phyloP scores from a whole-genome alignment of 108 stramenopile genomes.

The Epithemia pelagica region DNA sequence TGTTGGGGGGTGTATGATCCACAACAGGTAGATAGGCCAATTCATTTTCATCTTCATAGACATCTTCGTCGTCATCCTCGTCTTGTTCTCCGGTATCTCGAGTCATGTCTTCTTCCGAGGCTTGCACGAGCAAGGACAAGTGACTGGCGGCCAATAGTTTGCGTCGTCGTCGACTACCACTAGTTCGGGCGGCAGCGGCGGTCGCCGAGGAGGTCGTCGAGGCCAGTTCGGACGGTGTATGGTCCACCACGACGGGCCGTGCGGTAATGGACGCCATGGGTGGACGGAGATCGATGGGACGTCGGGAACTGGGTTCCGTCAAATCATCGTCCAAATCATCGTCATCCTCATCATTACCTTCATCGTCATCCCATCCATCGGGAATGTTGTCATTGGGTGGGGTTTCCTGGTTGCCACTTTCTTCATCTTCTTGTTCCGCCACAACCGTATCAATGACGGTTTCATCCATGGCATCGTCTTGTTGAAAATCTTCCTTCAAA shows the following conservation, averaged over 20 bases:
- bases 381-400: neutral
- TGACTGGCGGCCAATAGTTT: neutral
- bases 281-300: neutral
- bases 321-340: conserved; percentile 1
- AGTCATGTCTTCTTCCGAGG: conserved; percentile 7
- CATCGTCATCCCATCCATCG: conserved; percentile 12
- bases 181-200: neutral
- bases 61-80: conserved; percentile 15
- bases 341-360: conserved; percentile 6
- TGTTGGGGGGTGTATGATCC: conserved; percentile 24
- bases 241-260: conserved; percentile 5
- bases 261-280: neutral
- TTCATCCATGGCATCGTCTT: conserved; percentile 38
- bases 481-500: conserved; percentile 22
- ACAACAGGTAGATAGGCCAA: conserved; percentile 29
- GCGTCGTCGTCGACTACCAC: neutral
- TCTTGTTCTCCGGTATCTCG: conserved; percentile 10
- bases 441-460: neutral
- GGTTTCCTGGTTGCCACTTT: neutral
- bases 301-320: neutral
- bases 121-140: conserved; percentile 2
- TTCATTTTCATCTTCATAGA: conserved; percentile 19
- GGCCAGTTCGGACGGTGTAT: conserved; percentile 6
- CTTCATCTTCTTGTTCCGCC: conserved; percentile 1
- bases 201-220: neutral